Evolutionary conservation across 2,329 filamentous ascomycete species (phyloP), one percentile per base, ranked within the genome.

Genomic region (Neofusicoccum ribis): DNA sequence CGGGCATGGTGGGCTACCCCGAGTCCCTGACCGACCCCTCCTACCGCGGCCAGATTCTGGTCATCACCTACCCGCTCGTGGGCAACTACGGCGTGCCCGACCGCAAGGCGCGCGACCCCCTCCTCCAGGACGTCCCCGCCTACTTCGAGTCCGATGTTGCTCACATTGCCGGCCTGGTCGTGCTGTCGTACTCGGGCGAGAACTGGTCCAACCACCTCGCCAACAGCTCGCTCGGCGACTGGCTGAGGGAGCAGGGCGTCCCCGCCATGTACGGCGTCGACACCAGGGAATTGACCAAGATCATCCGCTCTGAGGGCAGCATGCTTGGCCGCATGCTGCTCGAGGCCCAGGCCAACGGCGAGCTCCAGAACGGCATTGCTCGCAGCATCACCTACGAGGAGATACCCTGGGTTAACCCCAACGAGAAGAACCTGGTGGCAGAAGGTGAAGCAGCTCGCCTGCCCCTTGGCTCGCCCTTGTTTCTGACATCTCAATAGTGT

Each of bases 21-120:
- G 95, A 99, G 84, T 96, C 90, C 54, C 85, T 95, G 72, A 94
- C 91, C 67, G 91, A 95, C 76, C 91, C 91, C 70, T 94, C 91
- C 58, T 94, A 95, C 80, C 89, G 91, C 58, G 91, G 91, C 68
- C 94, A 99, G 82, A 97, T 99, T 72, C 86, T 99, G 72, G 93
- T 98, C 79, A 89, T 98, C 74, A 99, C 94, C 63, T 97, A 97
- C 79, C 95, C 94, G 66, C 85, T 98, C 44, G 91, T 97, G 67
- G 94, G 94, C 78, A 99, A 98, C 84, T 99, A 99, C 82, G 94
- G 94, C 78, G 95, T 98, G 34, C 95, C 95, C 63, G 92, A 92
- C 56, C 86, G 93, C 71, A 91, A 96, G 69, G 87, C 89, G 63
- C 85, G 92, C 81, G 94, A 98, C 78, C 88, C 92, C 76, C 84